These are phyloP conservation scores for Neurospora sp. DNA, from an alignment of 495 filamentous ascomycete genomes.

Conservation along the genomic window DNA sequence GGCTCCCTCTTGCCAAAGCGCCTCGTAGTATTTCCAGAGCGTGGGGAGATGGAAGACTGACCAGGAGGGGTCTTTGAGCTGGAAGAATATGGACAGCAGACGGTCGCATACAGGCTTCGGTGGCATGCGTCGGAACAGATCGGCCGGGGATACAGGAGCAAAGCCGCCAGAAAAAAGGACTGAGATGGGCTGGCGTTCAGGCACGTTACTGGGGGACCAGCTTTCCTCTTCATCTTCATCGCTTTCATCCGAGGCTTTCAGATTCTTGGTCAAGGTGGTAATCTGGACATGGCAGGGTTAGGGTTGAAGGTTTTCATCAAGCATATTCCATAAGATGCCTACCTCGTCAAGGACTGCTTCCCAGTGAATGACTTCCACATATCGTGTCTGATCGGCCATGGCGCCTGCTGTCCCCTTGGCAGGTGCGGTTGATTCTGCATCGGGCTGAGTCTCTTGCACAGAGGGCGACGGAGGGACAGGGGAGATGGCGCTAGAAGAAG, in stretches of 20 bases:
- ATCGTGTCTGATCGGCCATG: constrained; percentile 30
- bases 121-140: constrained; percentile 33
- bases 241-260: constrained; percentile 8
- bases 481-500: neutral
- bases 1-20: constrained; percentile 19
- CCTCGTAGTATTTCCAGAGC: constrained; percentile 28
- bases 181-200: constrained; percentile 17
- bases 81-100: constrained; percentile 36
- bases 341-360: constrained; percentile 43
- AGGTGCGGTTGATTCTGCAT: neutral
- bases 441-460: neutral
- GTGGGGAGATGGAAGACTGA: constrained; percentile 35
- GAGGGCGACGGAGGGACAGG: neutral
- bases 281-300: constrained; percentile 16
- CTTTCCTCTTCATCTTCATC: constrained; percentile 15
- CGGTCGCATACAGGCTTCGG: constrained; percentile 31
- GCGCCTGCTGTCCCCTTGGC: constrained; percentile 15
- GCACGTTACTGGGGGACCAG: constrained; percentile 12
- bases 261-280: constrained; percentile 14
- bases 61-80: constrained; percentile 32
- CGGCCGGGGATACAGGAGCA: constrained; percentile 22
- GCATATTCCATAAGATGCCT: constrained; percentile 1
- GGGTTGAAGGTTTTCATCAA: neutral
- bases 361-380: constrained; percentile 42
- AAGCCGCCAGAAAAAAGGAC: constrained; percentile 33